Conservation (phyloP, 345 rosid species). For the Geranium rotundifolium region DNA sequence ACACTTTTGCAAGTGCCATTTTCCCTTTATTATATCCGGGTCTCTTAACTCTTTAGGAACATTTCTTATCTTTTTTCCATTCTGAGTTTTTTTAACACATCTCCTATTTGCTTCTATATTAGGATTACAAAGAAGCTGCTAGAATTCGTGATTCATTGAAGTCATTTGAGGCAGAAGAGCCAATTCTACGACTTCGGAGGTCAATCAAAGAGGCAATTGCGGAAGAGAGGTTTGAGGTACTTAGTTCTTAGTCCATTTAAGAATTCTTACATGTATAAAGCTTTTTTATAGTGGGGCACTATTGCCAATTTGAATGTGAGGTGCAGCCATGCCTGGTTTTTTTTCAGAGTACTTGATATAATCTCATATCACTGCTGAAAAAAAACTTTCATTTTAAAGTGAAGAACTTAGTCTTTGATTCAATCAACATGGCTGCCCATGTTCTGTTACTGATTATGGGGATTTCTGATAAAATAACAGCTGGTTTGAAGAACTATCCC, state of each 20-base stretch:
- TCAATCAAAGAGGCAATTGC: constrained; percentile 41
- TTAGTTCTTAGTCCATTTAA: not conserved
- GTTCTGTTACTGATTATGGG: too few relatives aligned
- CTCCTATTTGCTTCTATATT: constrained; percentile 1
- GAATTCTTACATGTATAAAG: not conserved
- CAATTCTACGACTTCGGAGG: constrained; percentile 39
- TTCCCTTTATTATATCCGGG: too few relatives aligned
- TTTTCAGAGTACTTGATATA: too few relatives aligned
- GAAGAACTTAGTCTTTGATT: too few relatives aligned
- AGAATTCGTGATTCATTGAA: constrained; percentile 53
- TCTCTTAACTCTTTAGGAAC: not conserved
- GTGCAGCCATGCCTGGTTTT: too few relatives aligned
- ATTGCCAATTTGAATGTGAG: too few relatives aligned
- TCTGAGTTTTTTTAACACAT: not conserved
- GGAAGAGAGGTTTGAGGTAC: constrained; percentile 57
- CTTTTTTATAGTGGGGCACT: not conserved
- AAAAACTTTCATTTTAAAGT: too few relatives aligned
- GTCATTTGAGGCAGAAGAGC: constrained; percentile 59
- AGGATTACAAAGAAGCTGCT: constrained; percentile 70
- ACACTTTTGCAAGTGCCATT: too few relatives aligned
- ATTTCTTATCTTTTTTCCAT: not conserved
- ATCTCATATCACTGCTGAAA: too few relatives aligned
- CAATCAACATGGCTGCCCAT: too few relatives aligned
- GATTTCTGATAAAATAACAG: too few relatives aligned
- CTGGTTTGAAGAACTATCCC: too few relatives aligned